These are phyloP conservation scores for Kodamaea hsintzibuensis DNA, from an alignment of 805 yeast species.

Conservation along the genomic window DNA sequence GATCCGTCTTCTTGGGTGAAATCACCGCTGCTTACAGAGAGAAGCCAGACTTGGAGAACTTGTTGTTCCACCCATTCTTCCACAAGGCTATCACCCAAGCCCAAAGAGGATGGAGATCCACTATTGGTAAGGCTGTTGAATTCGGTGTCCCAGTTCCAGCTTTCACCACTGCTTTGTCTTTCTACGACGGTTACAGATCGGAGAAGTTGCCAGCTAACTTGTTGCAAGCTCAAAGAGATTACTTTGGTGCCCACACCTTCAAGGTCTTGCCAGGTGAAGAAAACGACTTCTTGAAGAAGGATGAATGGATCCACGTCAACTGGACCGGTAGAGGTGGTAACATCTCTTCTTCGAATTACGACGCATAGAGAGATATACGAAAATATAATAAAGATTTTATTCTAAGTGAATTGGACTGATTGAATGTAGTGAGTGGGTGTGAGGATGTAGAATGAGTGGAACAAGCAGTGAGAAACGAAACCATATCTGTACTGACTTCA, in stretches of 20 bases:
- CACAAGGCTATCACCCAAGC: slow-evolving; percentile 88
- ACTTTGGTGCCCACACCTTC: slow-evolving; percentile 99
- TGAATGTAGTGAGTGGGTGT: no score
- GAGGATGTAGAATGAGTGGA: neutral
- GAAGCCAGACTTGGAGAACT: slow-evolving; percentile 90
- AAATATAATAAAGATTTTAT: neutral
- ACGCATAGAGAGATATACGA: slow-evolving; percentile 53
- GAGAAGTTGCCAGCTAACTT: slow-evolving; percentile 95
- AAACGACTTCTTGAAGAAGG: slow-evolving; percentile 72
- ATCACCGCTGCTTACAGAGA: slow-evolving; percentile 95
- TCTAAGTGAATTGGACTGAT: neutral
- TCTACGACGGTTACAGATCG: slow-evolving; percentile 99
- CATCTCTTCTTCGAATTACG: slow-evolving; percentile 91
- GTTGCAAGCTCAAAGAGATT: slow-evolving; percentile 99
- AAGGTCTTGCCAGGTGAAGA: slow-evolving; percentile 87
- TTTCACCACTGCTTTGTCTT: slow-evolving; percentile 92
- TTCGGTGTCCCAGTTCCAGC: slow-evolving; percentile 98
- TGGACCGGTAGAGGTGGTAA: slow-evolving; percentile 99
- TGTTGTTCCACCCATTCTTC: slow-evolving; percentile 95
- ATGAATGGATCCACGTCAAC: slow-evolving; percentile 88
- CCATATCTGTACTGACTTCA: no score
- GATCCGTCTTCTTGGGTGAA: slow-evolving; percentile 97
- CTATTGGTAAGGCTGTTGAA: slow-evolving; percentile 73
- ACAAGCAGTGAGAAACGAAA: no score
- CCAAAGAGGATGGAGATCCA: slow-evolving; percentile 92